These are phyloP conservation scores for Claviceps capensis DNA, from an alignment of 2,329 filamentous ascomycete genomes.

Conservation along the genomic window DNA sequence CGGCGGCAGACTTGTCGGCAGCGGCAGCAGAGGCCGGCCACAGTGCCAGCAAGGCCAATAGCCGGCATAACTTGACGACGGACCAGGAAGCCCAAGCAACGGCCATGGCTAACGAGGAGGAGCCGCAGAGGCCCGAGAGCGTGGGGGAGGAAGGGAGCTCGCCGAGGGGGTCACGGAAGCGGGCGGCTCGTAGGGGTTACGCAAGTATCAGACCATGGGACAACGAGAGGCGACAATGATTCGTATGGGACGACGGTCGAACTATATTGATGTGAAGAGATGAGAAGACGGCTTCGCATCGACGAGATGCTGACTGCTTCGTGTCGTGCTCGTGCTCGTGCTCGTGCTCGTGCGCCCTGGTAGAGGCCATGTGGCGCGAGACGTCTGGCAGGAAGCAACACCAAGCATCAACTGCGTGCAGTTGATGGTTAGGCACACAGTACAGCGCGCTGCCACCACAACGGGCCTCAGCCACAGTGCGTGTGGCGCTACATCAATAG, in stretches of 20 bases:
- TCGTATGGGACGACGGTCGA: background rate
- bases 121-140: background rate
- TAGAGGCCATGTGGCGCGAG: constrained; percentile 9
- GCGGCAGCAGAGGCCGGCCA: constrained; percentile 23
- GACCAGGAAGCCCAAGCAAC: constrained; percentile 1
- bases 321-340: background rate
- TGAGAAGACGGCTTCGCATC: background rate
- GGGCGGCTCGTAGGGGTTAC: background rate
- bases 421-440: no score
- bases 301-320: background rate
- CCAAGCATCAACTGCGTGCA: no score
- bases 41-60: constrained; percentile 25
- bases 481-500: background rate
- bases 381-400: background rate
- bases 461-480: background rate
- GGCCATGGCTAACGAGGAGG: constrained; percentile 2
- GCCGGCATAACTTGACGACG: constrained; percentile 6
- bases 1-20: constrained; percentile 34
- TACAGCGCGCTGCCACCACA: no score
- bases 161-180: background rate
- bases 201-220: background rate
- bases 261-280: background rate
- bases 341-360: background rate
- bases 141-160: background rate
- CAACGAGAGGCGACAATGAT: background rate